Base-by-base conservation (phyloP, 257 asterid species). In the Buddleja alternifolia region DNA sequence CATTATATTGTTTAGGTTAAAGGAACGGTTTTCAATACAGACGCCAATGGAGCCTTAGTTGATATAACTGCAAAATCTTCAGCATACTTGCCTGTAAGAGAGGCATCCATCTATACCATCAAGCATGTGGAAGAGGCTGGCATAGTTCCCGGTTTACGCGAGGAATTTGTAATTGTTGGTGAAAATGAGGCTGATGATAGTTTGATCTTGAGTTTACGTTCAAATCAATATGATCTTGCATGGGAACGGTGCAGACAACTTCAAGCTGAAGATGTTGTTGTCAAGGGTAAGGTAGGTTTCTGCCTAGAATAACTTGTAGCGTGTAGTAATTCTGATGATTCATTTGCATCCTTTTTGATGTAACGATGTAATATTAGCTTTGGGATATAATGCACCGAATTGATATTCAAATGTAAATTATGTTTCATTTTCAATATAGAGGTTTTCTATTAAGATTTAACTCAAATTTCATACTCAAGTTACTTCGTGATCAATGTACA, bases 161-260 rank as follows among this genome's bases (percentile, higher is more conserved):
- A 91, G 75, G 99, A 94, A 75, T 94, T 94, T 55, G 78, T 86
- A 58, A 66, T 94, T 60, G 68, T 90, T 62, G 99, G 90, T 17
- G 96, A 83, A 77, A 82, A 87, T 57, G 86, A 85, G 70, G 84
- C 80, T 60, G 97, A 94, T 73, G 97, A 91, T 63, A 91, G 97
- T 81, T 89, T 94, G 86, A 80, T 87, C 66, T 76, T 94, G 84
- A 94, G 99, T 63, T 82, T 91, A 40, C 88, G 96, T 11, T 64
- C 96, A 3, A 80, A 91, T 68, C 99, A 94, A 58, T 84, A 82
- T 68, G 97, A 89, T 67, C 87, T 94, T 48, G 97, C 97, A 2
- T 94, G 99, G 99, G 99, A 94, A 78, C 77, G 99, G 20, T 89
- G 95, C 67, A 76, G 97, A 69, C 97, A 91, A 77, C 97, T 94